Evolutionary conservation across 257 asterid species (phyloP).

Genomic region (Plantago major): DNA sequence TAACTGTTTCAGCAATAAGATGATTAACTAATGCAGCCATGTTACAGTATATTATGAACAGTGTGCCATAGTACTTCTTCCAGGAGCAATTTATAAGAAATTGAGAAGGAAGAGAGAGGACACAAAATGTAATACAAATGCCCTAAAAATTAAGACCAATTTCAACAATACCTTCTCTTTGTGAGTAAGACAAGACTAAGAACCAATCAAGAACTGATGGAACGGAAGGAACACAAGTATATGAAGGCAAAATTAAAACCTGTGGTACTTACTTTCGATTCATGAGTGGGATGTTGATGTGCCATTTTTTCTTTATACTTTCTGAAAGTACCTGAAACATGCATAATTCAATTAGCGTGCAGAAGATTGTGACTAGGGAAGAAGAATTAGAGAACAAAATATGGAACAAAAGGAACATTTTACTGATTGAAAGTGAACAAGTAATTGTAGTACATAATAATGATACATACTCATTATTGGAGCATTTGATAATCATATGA

Average conservation of each 20-base stretch:
- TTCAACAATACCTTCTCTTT: conserved; percentile 4
- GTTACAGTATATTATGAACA: background rate
- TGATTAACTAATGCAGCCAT: background rate
- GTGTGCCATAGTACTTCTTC: background rate
- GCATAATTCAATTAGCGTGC: conserved; percentile 6
- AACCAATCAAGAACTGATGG: conserved; percentile 9
- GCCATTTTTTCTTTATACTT: conserved; percentile 87
- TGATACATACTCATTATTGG: no score
- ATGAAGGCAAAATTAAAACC: conserved; percentile 11
- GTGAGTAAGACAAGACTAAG: conserved; percentile 5
- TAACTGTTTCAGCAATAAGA: background rate
- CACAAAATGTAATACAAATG: background rate
- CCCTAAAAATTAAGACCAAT: background rate
- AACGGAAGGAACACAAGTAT: conserved; percentile 9
- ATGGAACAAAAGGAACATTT: background rate
- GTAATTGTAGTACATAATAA: no score
- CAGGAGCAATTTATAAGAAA: background rate
- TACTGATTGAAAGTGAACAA: background rate
- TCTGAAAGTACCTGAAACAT: conserved; percentile 79
- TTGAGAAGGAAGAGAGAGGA: background rate
- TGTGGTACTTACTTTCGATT: conserved; percentile 46
- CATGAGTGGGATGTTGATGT: conserved; percentile 41
- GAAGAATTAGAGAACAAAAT: conserved; percentile 8
- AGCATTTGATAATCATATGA: no score
- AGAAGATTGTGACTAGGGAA: background rate